These are phyloP conservation scores for Pseudogymnoascus sp. DNA, from an alignment of 2,329 filamentous ascomycete species.

Conservation along the genomic window DNA sequence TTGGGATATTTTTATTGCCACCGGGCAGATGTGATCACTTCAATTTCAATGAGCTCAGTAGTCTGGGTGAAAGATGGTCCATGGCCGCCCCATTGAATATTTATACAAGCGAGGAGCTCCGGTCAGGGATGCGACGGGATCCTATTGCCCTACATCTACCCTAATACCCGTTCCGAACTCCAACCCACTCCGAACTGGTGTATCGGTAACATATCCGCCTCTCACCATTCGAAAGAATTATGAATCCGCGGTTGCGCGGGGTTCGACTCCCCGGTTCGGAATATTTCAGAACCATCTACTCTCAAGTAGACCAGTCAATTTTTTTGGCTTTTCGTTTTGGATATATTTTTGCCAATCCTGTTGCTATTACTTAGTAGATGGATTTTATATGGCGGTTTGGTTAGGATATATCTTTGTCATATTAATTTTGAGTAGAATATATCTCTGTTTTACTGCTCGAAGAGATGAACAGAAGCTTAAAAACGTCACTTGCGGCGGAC, in stretches of 20 bases:
- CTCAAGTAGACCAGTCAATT: neutral
- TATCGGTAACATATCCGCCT: conserved; percentile 7
- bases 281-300: conserved; percentile 7
- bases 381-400: neutral
- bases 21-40: neutral
- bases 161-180: neutral
- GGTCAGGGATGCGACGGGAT: neutral
- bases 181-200: conserved; percentile 6
- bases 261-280: conserved; percentile 6
- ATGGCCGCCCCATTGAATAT: neutral
- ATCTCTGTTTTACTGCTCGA: neutral
- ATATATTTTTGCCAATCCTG: neutral
- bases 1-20: neutral
- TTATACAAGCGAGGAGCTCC: neutral
- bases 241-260: conserved; percentile 4
- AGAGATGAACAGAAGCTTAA: neutral
- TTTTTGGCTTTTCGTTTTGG: neutral
- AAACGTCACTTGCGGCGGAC: neutral
- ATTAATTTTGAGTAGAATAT: neutral
- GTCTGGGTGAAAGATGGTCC: neutral
- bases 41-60: neutral
- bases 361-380: neutral
- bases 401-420: neutral
- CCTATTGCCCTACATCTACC: neutral
- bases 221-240: conserved; percentile 3